These are phyloP conservation scores for Raphanus hybrid DNA, from an alignment of 441 rosid genomes.

Conservation along the genomic window DNA sequence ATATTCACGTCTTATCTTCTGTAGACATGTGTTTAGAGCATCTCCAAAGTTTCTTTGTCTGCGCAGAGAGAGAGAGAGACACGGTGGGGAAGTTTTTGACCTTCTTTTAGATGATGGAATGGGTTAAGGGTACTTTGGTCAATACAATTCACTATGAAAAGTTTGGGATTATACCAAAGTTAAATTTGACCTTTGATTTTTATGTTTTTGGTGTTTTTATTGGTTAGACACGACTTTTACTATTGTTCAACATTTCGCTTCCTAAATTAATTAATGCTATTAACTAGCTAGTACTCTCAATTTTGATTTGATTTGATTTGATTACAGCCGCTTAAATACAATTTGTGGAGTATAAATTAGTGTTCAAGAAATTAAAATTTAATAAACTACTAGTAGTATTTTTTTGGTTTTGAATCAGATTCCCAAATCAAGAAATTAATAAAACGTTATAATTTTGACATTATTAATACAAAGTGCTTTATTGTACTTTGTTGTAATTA, in stretches of 20 bases:
- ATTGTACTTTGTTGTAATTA: not conserved
- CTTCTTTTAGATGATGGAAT: conserved; percentile 31
- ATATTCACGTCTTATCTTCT: conserved; percentile 17
- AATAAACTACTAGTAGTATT: not conserved
- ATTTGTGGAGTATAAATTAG: no score
- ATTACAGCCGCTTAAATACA: conserved; percentile 12
- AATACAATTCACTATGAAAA: not conserved
- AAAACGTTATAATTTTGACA: not conserved
- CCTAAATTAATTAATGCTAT: conserved; percentile 3
- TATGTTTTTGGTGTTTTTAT: conserved; percentile 18
- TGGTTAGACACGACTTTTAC: conserved; percentile 43
- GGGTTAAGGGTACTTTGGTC: conserved; percentile 40
- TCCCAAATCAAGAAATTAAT: not conserved
- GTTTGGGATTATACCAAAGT: conserved; percentile 45
- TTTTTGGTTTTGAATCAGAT: not conserved
- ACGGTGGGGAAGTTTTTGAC: conserved; percentile 43
- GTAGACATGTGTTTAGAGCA: conserved; percentile 17
- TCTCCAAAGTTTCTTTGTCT: conserved; percentile 29
- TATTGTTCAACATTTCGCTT: conserved; percentile 10
- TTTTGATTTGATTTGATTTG: conserved; percentile 32
- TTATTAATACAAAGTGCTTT: not conserved
- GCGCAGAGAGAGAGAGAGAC: conserved; percentile 35
- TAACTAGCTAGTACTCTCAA: not conserved
- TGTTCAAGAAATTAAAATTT: no score
- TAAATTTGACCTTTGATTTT: conserved; percentile 44